Evolutionary conservation across 208 protist genomes (phyloP).

Genomic region (Trypanosomatidae sp.): DNA sequence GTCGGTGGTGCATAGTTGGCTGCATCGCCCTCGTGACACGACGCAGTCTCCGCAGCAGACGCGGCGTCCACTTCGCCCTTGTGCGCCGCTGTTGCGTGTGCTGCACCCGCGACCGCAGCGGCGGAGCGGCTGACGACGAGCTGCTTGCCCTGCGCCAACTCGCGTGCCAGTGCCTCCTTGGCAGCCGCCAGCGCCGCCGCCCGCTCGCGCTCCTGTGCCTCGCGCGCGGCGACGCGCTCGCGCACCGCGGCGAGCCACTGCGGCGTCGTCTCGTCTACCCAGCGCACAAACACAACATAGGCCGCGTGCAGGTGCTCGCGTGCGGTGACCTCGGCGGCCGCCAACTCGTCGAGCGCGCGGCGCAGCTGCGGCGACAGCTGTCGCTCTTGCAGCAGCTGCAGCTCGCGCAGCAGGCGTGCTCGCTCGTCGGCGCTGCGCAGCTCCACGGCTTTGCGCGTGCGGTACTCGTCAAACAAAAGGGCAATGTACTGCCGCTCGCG

Average conservation of each 20-base stretch:
- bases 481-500: constrained; percentile 30
- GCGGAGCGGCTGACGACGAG: no score
- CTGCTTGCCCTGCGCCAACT: constrained; percentile 19
- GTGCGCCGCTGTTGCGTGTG: no score
- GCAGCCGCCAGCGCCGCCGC: constrained; percentile 33
- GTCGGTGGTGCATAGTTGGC: no score
- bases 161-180: constrained; percentile 33
- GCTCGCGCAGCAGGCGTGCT: constrained; percentile 3
- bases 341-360: constrained; percentile 10
- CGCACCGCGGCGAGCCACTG: constrained; percentile 39
- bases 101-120: no score
- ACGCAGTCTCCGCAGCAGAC: no score
- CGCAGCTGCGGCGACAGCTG: constrained; percentile 31
- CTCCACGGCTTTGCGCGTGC: constrained; percentile 46
- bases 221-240: constrained; percentile 11
- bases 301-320: constrained; percentile 12
- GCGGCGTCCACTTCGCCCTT: no score
- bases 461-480: constrained; percentile 70
- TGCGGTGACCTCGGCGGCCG: constrained; percentile 7
- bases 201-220: constrained; percentile 14
- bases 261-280: constrained; percentile 34
- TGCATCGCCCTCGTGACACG: no score
- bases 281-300: constrained; percentile 39
- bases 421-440: constrained; percentile 13
- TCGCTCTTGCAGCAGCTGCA: constrained; percentile 11